A percentile compares a stretch with the other conserved stretches of the same genome.
phyloP scores from a whole-genome alignment of 2,329 filamentous ascomycete species.

The Colletotrichum australisinense region DNA sequence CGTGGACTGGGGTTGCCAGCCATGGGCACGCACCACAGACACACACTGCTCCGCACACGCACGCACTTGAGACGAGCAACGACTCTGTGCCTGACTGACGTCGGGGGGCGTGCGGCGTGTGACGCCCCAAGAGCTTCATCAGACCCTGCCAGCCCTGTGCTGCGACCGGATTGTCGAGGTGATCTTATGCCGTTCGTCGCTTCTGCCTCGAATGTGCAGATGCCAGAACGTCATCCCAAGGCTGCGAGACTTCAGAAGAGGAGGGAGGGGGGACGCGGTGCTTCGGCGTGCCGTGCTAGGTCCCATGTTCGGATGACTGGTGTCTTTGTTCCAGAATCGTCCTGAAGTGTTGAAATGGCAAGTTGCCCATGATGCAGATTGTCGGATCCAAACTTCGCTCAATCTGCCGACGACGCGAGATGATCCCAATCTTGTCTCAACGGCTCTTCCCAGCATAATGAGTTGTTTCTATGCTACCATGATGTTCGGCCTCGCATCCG shows the following conservation, averaged over 20 bases:
- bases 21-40: constrained; percentile 44
- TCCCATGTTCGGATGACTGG: constrained; percentile 37
- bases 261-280: constrained; percentile 6
- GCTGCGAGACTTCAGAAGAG: not conserved
- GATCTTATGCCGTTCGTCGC: constrained; percentile 46
- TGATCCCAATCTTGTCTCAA: constrained; percentile 31
- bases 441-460: constrained; percentile 8
- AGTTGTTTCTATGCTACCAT: constrained; percentile 10
- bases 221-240: constrained; percentile 35
- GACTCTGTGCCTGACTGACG: constrained; percentile 48
- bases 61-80: constrained; percentile 57
- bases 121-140: constrained; percentile 45
- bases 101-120: constrained; percentile 39
- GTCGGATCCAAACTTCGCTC: constrained; percentile 21
- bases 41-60: constrained; percentile 33
- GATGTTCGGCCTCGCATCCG: constrained; percentile 2
- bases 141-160: constrained; percentile 43
- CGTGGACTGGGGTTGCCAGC: constrained; percentile 46
- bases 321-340: constrained; percentile 35
- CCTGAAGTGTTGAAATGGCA: constrained; percentile 11
- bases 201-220: constrained; percentile 28
- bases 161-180: constrained; percentile 59
- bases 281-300: constrained; percentile 28
- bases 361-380: constrained; percentile 26
- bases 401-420: constrained; percentile 26